phyloP scores from a whole-genome alignment of 208 protist genomes.

The Acanthamoeba polyphaga region DNA sequence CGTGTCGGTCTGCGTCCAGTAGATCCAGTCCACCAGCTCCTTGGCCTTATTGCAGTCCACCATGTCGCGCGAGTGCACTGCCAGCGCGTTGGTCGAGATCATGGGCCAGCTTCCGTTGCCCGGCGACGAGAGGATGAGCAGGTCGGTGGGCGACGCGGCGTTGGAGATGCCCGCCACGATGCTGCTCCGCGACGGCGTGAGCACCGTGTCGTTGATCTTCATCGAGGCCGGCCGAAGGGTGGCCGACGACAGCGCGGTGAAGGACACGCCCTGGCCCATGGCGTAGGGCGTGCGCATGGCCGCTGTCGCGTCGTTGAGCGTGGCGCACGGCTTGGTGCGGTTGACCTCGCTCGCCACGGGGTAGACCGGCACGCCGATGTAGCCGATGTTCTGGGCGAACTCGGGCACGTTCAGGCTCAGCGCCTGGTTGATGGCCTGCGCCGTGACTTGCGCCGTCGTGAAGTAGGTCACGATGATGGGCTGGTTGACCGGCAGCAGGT shows the following conservation, averaged over 20 bases:
- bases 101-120: constrained; percentile 40
- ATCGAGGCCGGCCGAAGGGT: background rate
- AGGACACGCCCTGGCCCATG: background rate
- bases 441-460: background rate
- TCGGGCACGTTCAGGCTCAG: constrained; percentile 39
- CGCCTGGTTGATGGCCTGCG: constrained; percentile 25
- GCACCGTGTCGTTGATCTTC: background rate
- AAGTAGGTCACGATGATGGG: constrained; percentile 39
- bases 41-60: constrained; percentile 28
- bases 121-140: background rate
- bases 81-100: constrained; percentile 25
- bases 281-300: background rate
- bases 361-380: background rate
- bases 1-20: constrained; percentile 28
- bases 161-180: constrained; percentile 23
- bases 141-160: background rate
- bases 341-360: background rate
- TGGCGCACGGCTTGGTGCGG: background rate
- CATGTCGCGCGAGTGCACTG: background rate
- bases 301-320: background rate
- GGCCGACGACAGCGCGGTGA: background rate
- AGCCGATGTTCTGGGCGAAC: background rate
- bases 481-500: background rate
- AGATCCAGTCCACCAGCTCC: constrained; percentile 14
- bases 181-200: background rate